Conservation (phyloP, 257 asterid species). For the Solanum etuberosum region DNA sequence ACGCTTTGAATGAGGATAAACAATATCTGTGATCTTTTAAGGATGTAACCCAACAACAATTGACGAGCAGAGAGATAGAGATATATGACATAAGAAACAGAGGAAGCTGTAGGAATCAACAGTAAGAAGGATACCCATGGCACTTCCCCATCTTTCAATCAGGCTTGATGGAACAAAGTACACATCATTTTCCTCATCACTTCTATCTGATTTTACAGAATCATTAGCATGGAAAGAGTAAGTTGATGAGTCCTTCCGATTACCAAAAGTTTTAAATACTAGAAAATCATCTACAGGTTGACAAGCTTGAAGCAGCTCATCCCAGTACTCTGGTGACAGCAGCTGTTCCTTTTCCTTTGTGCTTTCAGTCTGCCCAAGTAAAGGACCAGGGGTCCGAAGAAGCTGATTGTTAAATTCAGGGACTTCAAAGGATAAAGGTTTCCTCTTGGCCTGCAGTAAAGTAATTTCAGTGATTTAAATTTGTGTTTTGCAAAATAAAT, state of each 20-base stretch:
- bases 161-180: conserved; percentile 61
- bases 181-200: conserved; percentile 27
- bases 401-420: conserved; percentile 40
- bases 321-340: conserved; percentile 26
- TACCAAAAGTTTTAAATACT: conserved; percentile 26
- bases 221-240: conserved; percentile 1
- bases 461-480: not conserved
- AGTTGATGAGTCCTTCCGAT: conserved; percentile 22
- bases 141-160: conserved; percentile 87
- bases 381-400: conserved; percentile 47
- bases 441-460: conserved; percentile 68
- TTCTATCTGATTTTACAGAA: conserved; percentile 20
- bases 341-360: conserved; percentile 19
- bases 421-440: conserved; percentile 43
- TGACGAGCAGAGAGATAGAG: not conserved
- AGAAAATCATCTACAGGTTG: conserved; percentile 57
- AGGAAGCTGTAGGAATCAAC: not conserved
- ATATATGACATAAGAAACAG: not conserved
- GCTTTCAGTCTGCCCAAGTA: conserved; percentile 30
- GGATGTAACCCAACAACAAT: not conserved
- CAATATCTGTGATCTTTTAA: conserved; percentile 53
- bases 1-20: conserved; percentile 79
- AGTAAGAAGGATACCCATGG: conserved; percentile 76
- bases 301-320: conserved; percentile 41
- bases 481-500: not conserved